phyloP scores from a whole-genome alignment of 2,329 filamentous ascomycete species.

The Beauveria varroae region DNA sequence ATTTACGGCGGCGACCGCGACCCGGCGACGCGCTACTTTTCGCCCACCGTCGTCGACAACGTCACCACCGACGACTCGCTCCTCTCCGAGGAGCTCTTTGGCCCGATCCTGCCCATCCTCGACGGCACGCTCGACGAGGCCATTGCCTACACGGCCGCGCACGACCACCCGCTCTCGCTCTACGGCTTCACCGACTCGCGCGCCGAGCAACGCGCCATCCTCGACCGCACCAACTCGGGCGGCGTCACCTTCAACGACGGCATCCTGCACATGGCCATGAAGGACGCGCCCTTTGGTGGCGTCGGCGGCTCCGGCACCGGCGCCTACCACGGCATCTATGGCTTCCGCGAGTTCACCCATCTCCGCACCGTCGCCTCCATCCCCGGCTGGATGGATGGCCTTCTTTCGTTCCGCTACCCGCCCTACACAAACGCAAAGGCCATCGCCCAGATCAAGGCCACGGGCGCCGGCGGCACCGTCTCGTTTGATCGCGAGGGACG shows the following conservation, averaged over 20 bases:
- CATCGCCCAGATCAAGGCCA: constrained; percentile 2
- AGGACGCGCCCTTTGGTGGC: constrained; percentile 40
- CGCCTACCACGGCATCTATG: constrained; percentile 40
- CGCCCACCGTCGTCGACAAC: constrained; percentile 31
- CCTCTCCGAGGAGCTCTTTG: constrained; percentile 38
- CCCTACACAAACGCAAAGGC: constrained; percentile 16
- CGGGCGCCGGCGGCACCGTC: background rate
- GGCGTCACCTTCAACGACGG: constrained; percentile 45
- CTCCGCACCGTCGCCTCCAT: constrained; percentile 29
- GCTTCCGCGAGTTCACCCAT: constrained; percentile 37
- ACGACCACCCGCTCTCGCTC: constrained; percentile 30
- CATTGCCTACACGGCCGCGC: constrained; percentile 21
- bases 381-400: constrained; percentile 30
- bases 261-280: constrained; percentile 34
- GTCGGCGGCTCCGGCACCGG: constrained; percentile 42
- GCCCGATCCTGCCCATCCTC: constrained; percentile 34
- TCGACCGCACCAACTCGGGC: constrained; percentile 34
- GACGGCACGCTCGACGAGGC: constrained; percentile 24
- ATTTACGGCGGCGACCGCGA: constrained; percentile 27
- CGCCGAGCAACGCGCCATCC: constrained; percentile 25
- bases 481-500: constrained; percentile 1
- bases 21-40: constrained; percentile 22
- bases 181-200: constrained; percentile 33
- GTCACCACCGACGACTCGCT: constrained; percentile 29
- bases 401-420: constrained; percentile 16